Base-by-base conservation (phyloP, 2,329 filamentous ascomycete genomes). In the Fusarium staphyleae region DNA sequence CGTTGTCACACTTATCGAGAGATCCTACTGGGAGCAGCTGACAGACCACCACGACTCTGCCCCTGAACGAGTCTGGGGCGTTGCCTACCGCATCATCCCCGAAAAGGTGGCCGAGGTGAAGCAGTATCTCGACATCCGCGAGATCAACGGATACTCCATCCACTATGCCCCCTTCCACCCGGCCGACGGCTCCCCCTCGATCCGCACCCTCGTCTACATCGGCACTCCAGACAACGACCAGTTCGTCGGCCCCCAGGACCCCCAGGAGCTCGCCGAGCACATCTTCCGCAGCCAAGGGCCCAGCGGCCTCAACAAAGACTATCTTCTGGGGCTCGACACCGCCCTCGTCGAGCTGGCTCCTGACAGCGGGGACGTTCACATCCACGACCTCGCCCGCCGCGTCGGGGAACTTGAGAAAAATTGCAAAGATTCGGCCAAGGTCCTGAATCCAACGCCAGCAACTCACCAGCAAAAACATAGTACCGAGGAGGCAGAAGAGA, bases 71-170 rank as follows among this genome's bases (percentile, higher is more conserved):
- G 91, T 97, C 66, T 98, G 93, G 93, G 95, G 95, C 52, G 90
- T 91, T 13, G 95, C 93, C 60, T 96, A 97, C 77, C 89, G 93
- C 69, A 93, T 96, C 74, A 80, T 82, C 22, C 74, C 87, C 6
- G 79, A 84, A 2, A 83, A 87, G 62, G 91, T 96, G 16, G 81
- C 86, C 55, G 88, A 93, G 75, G 93, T 97, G 4, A 88, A 90
- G 64, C 83, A 87, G 52, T 97, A 97, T 72, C 89, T 99, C 40
- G 93, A 98, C 74, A 93, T 97, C 62, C 88, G 95, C 37, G 95
- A 99, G 75, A 96, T 98, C 70, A 96, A 98, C 76, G 95, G 95
- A 19, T 99, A 99, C 75, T 90, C 87, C 47, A 96, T 96, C 63
- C 93, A 97, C 74, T 91, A 92, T 73, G 91, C 92, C 22, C 86